Percentiles rank a stretch among this genome's conserved stretches.
Evolutionary conservation across 495 filamentous ascomycete genomes (phyloP).

Genomic region (Aspergillus nidulans): DNA sequence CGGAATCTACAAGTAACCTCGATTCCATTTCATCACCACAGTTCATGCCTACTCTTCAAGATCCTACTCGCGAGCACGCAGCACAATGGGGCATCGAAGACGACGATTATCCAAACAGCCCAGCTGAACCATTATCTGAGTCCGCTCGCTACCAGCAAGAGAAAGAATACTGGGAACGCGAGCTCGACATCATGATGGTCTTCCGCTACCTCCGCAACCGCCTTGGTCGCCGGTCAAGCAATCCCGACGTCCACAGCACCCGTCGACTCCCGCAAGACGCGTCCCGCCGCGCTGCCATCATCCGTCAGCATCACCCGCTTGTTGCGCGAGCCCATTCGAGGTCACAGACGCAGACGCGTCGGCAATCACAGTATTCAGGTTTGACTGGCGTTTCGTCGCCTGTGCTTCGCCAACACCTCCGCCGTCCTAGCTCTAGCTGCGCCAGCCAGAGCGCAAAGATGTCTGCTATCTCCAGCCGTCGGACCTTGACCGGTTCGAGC

Average conservation of each 20-base stretch:
- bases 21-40: conserved; percentile 37
- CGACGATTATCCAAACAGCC: conserved; percentile 32
- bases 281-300: conserved; percentile 73
- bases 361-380: conserved; percentile 46
- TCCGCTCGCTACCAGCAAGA: conserved; percentile 34
- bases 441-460: conserved; percentile 73
- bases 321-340: conserved; percentile 53
- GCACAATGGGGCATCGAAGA: conserved; percentile 69
- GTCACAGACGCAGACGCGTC: conserved; percentile 45
- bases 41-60: conserved; percentile 43
- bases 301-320: conserved; percentile 81
- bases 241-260: conserved; percentile 31
- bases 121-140: conserved; percentile 30
- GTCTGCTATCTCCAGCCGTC: conserved; percentile 53
- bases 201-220: conserved; percentile 79
- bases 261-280: conserved; percentile 52
- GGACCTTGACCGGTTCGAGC: conserved; percentile 53
- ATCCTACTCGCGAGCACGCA: conserved; percentile 43
- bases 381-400: conserved; percentile 42
- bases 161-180: conserved; percentile 82
- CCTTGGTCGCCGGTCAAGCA: conserved; percentile 50
- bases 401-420: conserved; percentile 37
- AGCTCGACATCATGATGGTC: conserved; percentile 80
- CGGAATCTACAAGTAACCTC: conserved; percentile 18
- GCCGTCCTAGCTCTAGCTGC: conserved; percentile 62